Evolutionary conservation across 2,329 filamentous ascomycete genomes (phyloP).

Genomic region (Allantophomopsis lycopodina): DNA sequence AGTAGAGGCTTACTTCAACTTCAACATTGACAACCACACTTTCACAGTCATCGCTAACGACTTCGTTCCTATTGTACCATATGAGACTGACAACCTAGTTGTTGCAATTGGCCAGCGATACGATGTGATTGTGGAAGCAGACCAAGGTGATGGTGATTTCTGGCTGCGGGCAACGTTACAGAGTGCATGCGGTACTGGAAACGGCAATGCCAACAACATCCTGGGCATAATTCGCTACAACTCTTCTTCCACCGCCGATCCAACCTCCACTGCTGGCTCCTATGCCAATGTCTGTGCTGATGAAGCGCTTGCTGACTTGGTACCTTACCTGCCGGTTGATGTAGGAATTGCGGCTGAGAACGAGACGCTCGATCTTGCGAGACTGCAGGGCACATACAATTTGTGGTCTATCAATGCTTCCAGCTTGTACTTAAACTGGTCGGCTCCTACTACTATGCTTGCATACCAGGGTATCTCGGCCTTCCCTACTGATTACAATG

Average conservation of each 20-base stretch:
- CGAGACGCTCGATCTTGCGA: too few species aligned
- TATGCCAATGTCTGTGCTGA: slow-evolving; percentile 16
- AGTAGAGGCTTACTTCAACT: slow-evolving; percentile 24
- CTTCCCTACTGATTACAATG: too few species aligned
- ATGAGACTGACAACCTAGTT: slow-evolving; percentile 21
- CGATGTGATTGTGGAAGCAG: slow-evolving; percentile 8
- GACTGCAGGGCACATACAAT: too few species aligned
- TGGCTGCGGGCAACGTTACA: slow-evolving; percentile 44
- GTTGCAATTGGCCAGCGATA: slow-evolving; percentile 19
- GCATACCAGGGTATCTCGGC: too few species aligned
- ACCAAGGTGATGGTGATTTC: slow-evolving; percentile 25
- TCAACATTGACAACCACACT: slow-evolving; percentile 37
- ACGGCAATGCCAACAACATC: slow-evolving; percentile 33
- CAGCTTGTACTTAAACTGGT: too few species aligned
- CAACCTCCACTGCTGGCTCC: slow-evolving; percentile 11
- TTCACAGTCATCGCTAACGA: slow-evolving; percentile 43
- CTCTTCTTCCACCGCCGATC: slow-evolving; percentile 27
- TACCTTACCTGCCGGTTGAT: slow-evolving; percentile 7
- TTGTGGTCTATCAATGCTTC: too few species aligned
- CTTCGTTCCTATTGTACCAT: slow-evolving; percentile 41
- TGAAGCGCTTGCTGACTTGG: slow-evolving; percentile 12
- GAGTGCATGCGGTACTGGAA: slow-evolving; percentile 38
- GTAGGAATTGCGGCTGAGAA: too few species aligned
- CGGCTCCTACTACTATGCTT: too few species aligned
- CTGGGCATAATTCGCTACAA: slow-evolving; percentile 32